Conservation (phyloP, 495 filamentous ascomycete genomes). For the Penicillium tannophilum region DNA sequence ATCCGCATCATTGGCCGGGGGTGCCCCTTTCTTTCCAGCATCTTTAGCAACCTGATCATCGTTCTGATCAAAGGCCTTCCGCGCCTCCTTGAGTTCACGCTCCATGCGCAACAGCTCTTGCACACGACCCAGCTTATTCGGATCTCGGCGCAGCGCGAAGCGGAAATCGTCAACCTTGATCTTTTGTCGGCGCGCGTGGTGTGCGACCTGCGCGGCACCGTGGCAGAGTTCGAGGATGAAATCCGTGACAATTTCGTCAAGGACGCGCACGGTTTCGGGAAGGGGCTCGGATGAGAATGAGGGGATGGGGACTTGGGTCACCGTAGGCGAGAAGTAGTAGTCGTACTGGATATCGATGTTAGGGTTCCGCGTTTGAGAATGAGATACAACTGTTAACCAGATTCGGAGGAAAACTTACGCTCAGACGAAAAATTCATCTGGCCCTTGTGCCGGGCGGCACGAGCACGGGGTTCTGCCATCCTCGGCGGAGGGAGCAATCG, state of each 20-base stretch:
- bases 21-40: constrained; percentile 39
- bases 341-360: constrained; percentile 55
- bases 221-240: constrained; percentile 88
- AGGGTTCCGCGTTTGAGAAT: constrained; percentile 2
- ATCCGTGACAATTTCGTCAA: constrained; percentile 94
- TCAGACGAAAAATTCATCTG: constrained; percentile 87
- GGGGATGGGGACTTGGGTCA: constrained; percentile 56
- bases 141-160: constrained; percentile 84
- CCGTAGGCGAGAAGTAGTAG: constrained; percentile 86
- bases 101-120: constrained; percentile 83
- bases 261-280: constrained; percentile 76
- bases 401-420: constrained; percentile 50
- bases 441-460: constrained; percentile 80
- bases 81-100: constrained; percentile 72
- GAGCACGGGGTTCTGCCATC: constrained; percentile 71
- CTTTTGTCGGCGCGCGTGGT: constrained; percentile 83
- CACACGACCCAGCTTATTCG: constrained; percentile 83
- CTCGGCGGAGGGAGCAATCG: background rate
- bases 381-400: background rate
- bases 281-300: constrained; percentile 60
- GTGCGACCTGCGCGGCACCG: constrained; percentile 78
- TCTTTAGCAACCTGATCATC: constrained; percentile 53
- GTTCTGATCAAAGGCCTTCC: constrained; percentile 66
- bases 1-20: constrained; percentile 7
- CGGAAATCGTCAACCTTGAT: constrained; percentile 98